Evolutionary conservation across 805 yeast genomes (phyloP), one percentile per base, ranked within the genome.

Genomic region (Saccharomyces eubayanus): DNA sequence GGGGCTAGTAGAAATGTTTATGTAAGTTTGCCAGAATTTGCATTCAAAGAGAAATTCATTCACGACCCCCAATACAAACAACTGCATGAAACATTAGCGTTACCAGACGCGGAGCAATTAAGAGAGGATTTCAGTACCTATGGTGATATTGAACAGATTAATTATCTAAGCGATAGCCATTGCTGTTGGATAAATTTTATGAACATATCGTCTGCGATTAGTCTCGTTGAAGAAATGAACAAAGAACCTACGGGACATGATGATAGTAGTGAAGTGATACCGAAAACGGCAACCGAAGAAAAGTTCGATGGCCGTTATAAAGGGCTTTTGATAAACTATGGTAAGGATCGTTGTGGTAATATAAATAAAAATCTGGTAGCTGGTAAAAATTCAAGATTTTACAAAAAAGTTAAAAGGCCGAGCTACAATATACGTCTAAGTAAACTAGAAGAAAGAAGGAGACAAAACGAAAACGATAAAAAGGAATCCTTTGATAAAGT

Each of bases 1-100:
- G 90, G 91, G 30, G 92, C 91, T 2, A 81, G 87, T 31, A 78
- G 95, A 72, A 87, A 87, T 64, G 80, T 87, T 14, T 87, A 87
- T 66, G 81, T 87, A 55, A 90, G 92, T 40, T 69, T 82, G 51
- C 74, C 74, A 14, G 75, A 71, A 51, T 62, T 58, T 49, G 69
- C 73, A 6, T 77, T 75, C 55, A 73, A 76, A 47, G 72, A 72
- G 47, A 68, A 69, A 51, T 64, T 53, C 48, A 60, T 61, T 10
- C 60, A 60, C 28, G 71, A 68, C 57, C 72, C 70, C 11, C 63
- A 64, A 28, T 72, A 66, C 46, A 61, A 67, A 28, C 65, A 64
- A 41, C 63, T 53, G 48, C 67, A 62, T 36, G 60, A 63, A 16
- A 62, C 62, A 28, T 61, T 55, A 31, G 59, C 55, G 31, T 60